Percentiles rank a stretch among this genome's conserved stretches.
Evolutionary conservation across 2,329 filamentous ascomycete species (phyloP).

Genomic region (Alternaria dauci): DNA sequence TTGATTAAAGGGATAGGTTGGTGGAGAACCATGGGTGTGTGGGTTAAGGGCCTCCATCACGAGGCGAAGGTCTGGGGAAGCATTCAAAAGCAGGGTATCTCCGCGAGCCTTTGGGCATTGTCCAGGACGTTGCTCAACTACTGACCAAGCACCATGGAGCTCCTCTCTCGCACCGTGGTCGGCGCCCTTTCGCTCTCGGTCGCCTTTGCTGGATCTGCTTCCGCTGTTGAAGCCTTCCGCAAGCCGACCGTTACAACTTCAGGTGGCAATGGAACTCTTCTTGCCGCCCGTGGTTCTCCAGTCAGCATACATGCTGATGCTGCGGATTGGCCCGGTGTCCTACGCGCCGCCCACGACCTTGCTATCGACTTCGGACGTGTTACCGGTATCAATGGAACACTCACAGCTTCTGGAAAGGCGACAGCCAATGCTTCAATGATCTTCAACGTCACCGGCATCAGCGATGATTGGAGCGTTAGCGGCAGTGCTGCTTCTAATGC

Average conservation of each 20-base stretch:
- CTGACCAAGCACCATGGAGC: slow-evolving; percentile 36
- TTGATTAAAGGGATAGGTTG: slow-evolving; percentile 30
- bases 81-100: slow-evolving; percentile 25
- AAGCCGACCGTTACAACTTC: slow-evolving; percentile 59
- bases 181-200: slow-evolving; percentile 36
- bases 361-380: slow-evolving; percentile 75
- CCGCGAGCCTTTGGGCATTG: slow-evolving; percentile 7
- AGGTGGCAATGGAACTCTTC: slow-evolving; percentile 50
- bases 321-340: slow-evolving; percentile 71
- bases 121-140: slow-evolving; percentile 16
- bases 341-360: slow-evolving; percentile 72
- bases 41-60: slow-evolving; percentile 20
- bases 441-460: slow-evolving; percentile 54
- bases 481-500: slow-evolving; percentile 14
- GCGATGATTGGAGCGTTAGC: slow-evolving; percentile 45
- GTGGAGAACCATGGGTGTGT: slow-evolving; percentile 4
- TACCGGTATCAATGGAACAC: slow-evolving; percentile 69
- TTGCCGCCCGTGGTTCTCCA: slow-evolving; percentile 41
- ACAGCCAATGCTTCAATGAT: slow-evolving; percentile 57
- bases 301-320: slow-evolving; percentile 48
- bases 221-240: slow-evolving; percentile 55
- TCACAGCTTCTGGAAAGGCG: slow-evolving; percentile 61
- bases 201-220: slow-evolving; percentile 29
- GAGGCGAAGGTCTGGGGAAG: slow-evolving; percentile 6
- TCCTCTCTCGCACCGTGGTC: slow-evolving; percentile 37